These are phyloP conservation scores for Beta lomatogona DNA, from an alignment of 179 eudicot species.

Conservation along the genomic window DNA sequence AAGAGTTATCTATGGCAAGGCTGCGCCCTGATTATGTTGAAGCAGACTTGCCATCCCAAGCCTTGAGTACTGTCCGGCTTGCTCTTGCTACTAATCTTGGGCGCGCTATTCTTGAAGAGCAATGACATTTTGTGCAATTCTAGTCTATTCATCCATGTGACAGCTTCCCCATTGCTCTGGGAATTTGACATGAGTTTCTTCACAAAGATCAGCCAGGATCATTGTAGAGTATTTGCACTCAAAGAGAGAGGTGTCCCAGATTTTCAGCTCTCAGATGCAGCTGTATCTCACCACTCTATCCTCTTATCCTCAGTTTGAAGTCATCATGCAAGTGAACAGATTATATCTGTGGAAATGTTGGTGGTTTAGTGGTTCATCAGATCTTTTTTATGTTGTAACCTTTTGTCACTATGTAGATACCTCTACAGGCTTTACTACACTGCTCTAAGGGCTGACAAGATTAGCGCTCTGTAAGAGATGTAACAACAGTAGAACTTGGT, in stretches of 20 bases:
- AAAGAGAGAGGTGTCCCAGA: neutral
- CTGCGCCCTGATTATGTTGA: conserved; percentile 80
- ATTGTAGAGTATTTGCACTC: neutral
- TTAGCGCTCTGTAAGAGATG: neutral
- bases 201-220: neutral
- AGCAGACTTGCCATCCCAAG: conserved; percentile 72
- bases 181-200: neutral
- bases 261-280: neutral
- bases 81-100: conserved; percentile 97
- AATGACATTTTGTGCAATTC: conserved; percentile 28
- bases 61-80: conserved; percentile 78
- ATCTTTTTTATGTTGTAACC: neutral
- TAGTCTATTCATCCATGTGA: neutral
- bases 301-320: neutral
- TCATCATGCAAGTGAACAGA: neutral
- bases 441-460: neutral
- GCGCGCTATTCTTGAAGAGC: conserved; percentile 87
- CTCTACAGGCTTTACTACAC: neutral
- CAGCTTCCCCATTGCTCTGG: too few species aligned
- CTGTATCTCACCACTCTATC: neutral
- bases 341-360: neutral
- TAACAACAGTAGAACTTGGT: neutral
- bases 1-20: conserved; percentile 84
- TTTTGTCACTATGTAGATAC: neutral
- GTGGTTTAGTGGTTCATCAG: neutral